Conservation (phyloP, 2,329 filamentous ascomycete genomes). For the Diaporthe eres region DNA sequence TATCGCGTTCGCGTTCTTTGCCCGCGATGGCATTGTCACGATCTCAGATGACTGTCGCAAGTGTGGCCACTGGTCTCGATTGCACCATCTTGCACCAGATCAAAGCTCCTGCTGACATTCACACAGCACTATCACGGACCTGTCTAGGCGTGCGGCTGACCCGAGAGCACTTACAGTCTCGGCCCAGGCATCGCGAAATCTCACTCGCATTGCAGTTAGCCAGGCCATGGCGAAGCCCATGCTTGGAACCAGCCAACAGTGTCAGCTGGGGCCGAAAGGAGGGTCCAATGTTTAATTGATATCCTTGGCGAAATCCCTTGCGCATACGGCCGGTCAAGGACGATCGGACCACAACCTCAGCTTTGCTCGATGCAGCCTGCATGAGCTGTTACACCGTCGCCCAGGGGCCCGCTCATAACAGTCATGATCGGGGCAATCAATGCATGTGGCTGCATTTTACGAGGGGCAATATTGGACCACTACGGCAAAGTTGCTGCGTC, state of each 20-base stretch:
- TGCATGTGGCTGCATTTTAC: background rate
- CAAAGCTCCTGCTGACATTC: background rate
- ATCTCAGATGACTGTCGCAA: background rate
- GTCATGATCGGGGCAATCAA: background rate
- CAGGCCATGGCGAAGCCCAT: background rate
- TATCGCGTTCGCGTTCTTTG: background rate
- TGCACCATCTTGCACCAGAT: constrained; percentile 10
- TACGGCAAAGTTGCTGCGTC: too few relatives aligned
- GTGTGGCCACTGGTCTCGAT: constrained; percentile 24
- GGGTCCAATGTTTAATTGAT: background rate
- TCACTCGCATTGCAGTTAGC: background rate
- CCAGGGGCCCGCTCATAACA: background rate
- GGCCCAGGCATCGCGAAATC: background rate
- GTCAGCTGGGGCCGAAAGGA: background rate
- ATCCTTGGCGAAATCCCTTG: background rate
- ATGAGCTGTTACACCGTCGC: background rate
- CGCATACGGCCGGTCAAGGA: constrained; percentile 3
- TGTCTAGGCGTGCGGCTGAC: background rate
- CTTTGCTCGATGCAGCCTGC: background rate
- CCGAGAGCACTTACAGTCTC: background rate
- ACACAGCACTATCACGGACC: background rate
- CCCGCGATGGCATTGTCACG: background rate
- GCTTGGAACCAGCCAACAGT: background rate
- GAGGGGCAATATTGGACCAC: background rate
- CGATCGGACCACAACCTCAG: background rate